These are phyloP conservation scores for Mucor ambiguus DNA, from an alignment of 371 early-diverging fungal species.

Conservation along the genomic window DNA sequence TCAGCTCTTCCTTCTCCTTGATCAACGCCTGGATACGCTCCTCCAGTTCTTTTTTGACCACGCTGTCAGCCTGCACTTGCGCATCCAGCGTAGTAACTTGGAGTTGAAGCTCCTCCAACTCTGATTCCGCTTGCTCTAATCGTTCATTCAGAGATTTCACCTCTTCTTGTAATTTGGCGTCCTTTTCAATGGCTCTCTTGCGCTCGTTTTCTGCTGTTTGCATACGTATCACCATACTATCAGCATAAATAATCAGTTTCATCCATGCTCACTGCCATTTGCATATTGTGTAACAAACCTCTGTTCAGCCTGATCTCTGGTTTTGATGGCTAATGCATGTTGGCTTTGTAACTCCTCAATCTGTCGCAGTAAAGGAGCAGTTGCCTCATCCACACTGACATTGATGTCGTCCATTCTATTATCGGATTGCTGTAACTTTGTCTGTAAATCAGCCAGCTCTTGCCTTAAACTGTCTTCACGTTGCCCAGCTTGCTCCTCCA, in stretches of 20 bases:
- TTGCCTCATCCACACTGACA: conserved; percentile 57
- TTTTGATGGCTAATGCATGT: conserved; percentile 54
- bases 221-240: conserved; percentile 49
- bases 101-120: conserved; percentile 28
- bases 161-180: conserved; percentile 7
- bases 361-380: conserved; percentile 67
- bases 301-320: conserved; percentile 71
- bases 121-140: conserved; percentile 29
- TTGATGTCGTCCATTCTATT: conserved; percentile 62
- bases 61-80: conserved; percentile 30
- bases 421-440: conserved; percentile 61
- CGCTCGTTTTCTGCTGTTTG: conserved; percentile 53
- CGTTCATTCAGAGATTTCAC: conserved; percentile 11
- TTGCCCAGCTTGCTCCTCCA: conserved; percentile 63
- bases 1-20: conserved; percentile 33
- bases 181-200: conserved; percentile 29
- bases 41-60: conserved; percentile 25
- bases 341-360: conserved; percentile 73
- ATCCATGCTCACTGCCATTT: background rate
- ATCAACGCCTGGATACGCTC: conserved; percentile 31
- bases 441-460: conserved; percentile 60
- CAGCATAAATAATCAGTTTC: background rate
- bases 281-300: conserved; percentile 30
- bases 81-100: conserved; percentile 26
- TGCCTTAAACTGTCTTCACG: conserved; percentile 63